Evolutionary conservation across 352 stramenopile species (phyloP).

Genomic region (Globisporangium iwayamae): DNA sequence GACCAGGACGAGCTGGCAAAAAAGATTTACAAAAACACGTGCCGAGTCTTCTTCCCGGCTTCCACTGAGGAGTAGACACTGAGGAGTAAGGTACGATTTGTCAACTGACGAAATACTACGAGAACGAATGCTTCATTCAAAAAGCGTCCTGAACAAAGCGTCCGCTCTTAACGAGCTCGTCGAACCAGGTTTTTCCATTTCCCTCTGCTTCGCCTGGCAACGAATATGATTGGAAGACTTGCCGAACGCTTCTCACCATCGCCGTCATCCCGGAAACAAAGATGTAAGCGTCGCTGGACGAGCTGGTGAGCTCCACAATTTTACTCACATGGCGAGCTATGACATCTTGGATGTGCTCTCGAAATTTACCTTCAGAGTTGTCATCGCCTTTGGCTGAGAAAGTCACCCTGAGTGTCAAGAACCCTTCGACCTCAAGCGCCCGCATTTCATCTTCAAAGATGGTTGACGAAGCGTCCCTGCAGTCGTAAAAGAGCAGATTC

Average conservation of each 20-base stretch:
- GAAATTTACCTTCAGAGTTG: background rate
- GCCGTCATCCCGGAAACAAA: conserved; percentile 12
- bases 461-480: conserved; percentile 22
- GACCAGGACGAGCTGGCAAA: conserved; percentile 39
- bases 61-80: background rate
- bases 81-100: background rate
- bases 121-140: background rate
- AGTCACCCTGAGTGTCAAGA: conserved; percentile 26
- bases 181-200: conserved; percentile 9
- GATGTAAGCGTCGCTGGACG: conserved; percentile 1
- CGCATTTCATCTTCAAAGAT: conserved; percentile 36
- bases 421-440: conserved; percentile 24
- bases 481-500: conserved; percentile 36
- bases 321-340: conserved; percentile 17
- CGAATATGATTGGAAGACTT: background rate
- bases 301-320: conserved; percentile 2
- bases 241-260: conserved; percentile 10
- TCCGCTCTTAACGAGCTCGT: conserved; percentile 1
- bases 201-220: background rate
- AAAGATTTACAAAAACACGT: conserved; percentile 55
- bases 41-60: conserved; percentile 64
- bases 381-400: conserved; percentile 16
- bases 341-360: conserved; percentile 26
- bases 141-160: conserved; percentile 11
- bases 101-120: background rate